Evolutionary conservation across 805 yeast species (phyloP).

Genomic region (Pichia cabralensis): DNA sequence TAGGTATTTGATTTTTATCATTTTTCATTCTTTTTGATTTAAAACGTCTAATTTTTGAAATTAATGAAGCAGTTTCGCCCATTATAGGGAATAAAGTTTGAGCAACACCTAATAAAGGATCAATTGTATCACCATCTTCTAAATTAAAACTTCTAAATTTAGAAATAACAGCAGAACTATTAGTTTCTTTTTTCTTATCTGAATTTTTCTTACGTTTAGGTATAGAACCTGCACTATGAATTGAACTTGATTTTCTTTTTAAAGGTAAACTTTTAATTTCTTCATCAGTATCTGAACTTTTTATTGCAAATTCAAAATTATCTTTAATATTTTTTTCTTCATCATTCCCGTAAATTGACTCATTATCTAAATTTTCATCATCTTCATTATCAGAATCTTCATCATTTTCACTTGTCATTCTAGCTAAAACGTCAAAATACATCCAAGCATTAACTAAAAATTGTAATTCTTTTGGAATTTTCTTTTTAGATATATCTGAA

Average conservation of each 20-base stretch:
- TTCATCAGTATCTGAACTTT: background rate
- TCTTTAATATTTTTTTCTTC: slow-evolving; percentile 1
- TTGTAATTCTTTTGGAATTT: slow-evolving; percentile 35
- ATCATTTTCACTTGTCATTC: slow-evolving; percentile 42
- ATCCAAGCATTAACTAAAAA: slow-evolving; percentile 57
- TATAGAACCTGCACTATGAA: background rate
- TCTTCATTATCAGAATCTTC: slow-evolving; percentile 28
- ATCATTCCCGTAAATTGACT: background rate
- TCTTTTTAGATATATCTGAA: slow-evolving; percentile 2
- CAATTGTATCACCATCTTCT: slow-evolving; percentile 34
- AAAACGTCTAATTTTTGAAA: slow-evolving; percentile 34
- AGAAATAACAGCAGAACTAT: slow-evolving; percentile 26
- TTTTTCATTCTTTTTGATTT: slow-evolving; percentile 15
- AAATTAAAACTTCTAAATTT: slow-evolving; percentile 29
- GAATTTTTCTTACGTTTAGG: slow-evolving; percentile 3
- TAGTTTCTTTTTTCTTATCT: slow-evolving; percentile 10
- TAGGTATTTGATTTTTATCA: background rate
- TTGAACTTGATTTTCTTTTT: background rate
- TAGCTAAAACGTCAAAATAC: slow-evolving; percentile 57
- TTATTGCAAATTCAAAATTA: background rate
- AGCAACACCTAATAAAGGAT: slow-evolving; percentile 60
- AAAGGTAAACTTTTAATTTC: background rate
- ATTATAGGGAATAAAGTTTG: slow-evolving; percentile 55
- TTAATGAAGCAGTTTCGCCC: slow-evolving; percentile 52
- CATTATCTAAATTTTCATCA: slow-evolving; percentile 1